Evolutionary conservation across 2,329 filamentous ascomycete species (phyloP), one percentile per base, ranked within the genome.

Genomic region (Zopfia rhizophila): DNA sequence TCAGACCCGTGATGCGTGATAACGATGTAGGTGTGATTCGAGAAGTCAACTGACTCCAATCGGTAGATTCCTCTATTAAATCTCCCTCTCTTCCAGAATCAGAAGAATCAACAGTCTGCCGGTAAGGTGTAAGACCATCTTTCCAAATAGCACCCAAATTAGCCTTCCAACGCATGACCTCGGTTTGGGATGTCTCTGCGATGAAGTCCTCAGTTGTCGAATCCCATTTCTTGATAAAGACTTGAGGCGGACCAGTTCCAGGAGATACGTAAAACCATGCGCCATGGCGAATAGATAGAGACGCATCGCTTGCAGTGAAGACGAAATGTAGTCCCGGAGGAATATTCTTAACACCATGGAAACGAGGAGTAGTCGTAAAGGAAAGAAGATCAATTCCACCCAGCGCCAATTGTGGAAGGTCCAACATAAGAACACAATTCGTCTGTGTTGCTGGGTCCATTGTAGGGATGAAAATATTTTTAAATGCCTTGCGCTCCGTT

Each of bases 311-410:
- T 17, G 82, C 80, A 0, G 78, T 82, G 61, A 86, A 87, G 13
- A 85, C 67, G 54, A 87, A 86, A 61, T 87, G 84, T 61, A 80
- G 76, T 30, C 84, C 84, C 2, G 72, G 58, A 0, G 83, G 81
- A 3, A 87, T 58, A 53, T 82, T 77, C 51, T 80, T 83, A 56
- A 87, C 79, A 19, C 84, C 84, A 45, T 78, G 76, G 66, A 87
- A 87, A 39, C 80, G 79, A 8, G 81, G 74, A 8, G 83, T 82
- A 3, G 82, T 82, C 12, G 82, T 85, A 68, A 87, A 87, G 32
- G 83, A 83, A 37, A 86, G 76, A 36, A 81, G 55, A 63, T 82
- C 70, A 61, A 83, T 79, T 49, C 79, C 84, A 54, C 80, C 79
- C 11, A 81, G 69, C 1, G 79, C 75, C 35, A 73, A 65, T 22